A percentile compares a stretch with the other conserved stretches of the same genome.
Evolutionary conservation across 768 basidiomycete genomes (phyloP).

Genomic region (Rhodotorula toruloides): DNA sequence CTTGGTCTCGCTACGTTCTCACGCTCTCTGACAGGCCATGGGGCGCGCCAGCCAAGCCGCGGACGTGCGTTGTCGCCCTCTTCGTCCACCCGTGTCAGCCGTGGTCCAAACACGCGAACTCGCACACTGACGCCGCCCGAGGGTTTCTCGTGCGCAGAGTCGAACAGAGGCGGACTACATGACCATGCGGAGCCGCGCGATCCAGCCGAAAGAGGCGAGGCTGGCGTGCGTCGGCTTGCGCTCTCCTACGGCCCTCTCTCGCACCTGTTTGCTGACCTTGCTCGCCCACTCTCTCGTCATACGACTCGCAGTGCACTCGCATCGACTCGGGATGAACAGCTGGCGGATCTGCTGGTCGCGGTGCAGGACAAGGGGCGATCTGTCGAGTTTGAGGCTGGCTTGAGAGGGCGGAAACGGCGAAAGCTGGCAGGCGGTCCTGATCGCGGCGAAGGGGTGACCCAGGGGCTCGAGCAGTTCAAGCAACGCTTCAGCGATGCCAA

Average conservation of each 20-base stretch:
- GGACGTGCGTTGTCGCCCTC: no score
- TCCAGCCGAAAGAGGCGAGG: slow-evolving; percentile 15
- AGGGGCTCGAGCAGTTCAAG: slow-evolving; percentile 15
- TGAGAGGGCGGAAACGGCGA: slow-evolving; percentile 15
- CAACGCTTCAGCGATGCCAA: background rate
- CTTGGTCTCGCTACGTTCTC: no score
- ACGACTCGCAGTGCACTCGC: slow-evolving; percentile 1
- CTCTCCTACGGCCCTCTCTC: background rate
- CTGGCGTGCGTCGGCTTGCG: slow-evolving; percentile 6
- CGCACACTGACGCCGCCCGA: no score
- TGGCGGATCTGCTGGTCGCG: slow-evolving; percentile 23
- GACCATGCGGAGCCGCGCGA: background rate
- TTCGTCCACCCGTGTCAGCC: no score
- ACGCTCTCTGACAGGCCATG: no score
- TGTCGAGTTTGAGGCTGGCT: slow-evolving; percentile 21
- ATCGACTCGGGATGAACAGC: slow-evolving; percentile 2
- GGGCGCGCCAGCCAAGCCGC: no score
- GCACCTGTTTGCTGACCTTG: background rate
- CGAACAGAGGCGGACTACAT: background rate
- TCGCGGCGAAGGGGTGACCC: background rate
- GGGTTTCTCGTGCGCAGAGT: no score
- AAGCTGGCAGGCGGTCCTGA: background rate
- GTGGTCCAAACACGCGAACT: no score
- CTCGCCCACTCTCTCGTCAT: background rate
- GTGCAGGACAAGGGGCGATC: slow-evolving; percentile 21